Evolutionary conservation across 177 flowering plant species (phyloP), one percentile per base, ranked within the genome.

Genomic region (Vitis hybrid): DNA sequence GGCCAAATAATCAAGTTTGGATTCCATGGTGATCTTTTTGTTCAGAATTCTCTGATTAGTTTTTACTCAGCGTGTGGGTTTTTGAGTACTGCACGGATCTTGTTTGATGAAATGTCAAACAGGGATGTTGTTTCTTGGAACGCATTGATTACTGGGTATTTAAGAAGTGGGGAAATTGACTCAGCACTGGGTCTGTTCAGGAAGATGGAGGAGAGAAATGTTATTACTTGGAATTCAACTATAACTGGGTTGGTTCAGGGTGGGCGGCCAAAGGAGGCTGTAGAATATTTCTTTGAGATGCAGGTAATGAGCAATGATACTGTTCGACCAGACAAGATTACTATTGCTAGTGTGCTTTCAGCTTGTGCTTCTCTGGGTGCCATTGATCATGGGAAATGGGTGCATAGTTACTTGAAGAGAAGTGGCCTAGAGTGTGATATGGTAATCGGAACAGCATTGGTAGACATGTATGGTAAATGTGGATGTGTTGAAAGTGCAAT

Each of bases 401-500:
- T 89, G 59, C 96, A 90, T 64, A 55, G 72, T 73, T 92, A 85
- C 71, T 66, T 93, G 82, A 70, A 71, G 67, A 85, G 84, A 72
- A 85, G 74, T 30, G 81, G 83, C 30, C 11, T 93, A n/a, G 84
- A 81, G 68, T 66, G 76, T 71, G 98, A 93, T 71, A 32, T 84
- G 70, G 94, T 85, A 21, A 82, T 90, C 61, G 79, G 75, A 32
- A 92, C 96, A 32, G 89, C 97, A 12, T 72, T 93, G 51, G 83
- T 90, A 2, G 93, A 92, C 72, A 89, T 93, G 98, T 92, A 92
- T 76, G 94, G 94, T 24, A 93, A 92, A 73, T 92, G 97, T 68
- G 97, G 98, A 18, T 71, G 74, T 64, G 77, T 90, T 32, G 85
- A 82, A 11, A 81, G 71, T 68, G 97, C 97, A 1, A 65, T 68